Percentiles rank a stretch among this genome's conserved stretches.
These are phyloP conservation scores for Colletotrichum limetticola DNA, from an alignment of 2,329 filamentous ascomycete genomes.

Conservation along the genomic window DNA sequence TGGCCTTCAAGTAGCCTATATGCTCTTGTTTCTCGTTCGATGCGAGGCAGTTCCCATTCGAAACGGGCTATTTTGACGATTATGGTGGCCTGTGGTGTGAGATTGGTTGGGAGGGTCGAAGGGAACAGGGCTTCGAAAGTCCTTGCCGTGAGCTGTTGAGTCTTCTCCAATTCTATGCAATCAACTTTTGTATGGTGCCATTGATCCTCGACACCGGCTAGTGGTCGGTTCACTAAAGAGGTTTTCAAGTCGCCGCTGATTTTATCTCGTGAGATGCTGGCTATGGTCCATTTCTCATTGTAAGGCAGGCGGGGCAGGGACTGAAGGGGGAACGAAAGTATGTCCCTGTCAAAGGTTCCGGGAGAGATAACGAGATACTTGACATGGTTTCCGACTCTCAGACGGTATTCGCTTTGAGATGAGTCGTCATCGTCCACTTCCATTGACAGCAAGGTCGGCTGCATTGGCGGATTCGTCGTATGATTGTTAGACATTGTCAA, in stretches of 20 bases:
- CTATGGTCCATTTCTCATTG: constrained; percentile 41
- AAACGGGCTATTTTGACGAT: constrained; percentile 48
- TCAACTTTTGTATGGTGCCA: constrained; percentile 41
- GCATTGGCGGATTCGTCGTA: constrained; percentile 34
- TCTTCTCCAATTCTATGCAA: constrained; percentile 41
- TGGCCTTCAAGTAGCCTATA: constrained; percentile 42
- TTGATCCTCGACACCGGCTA: constrained; percentile 35
- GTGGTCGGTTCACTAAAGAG: constrained; percentile 38
- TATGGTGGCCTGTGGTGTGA: constrained; percentile 16
- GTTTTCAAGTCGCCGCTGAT: constrained; percentile 41
- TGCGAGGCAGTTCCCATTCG: constrained; percentile 45
- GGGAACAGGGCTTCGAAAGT: constrained; percentile 40
- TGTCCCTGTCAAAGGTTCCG: constrained; percentile 40
- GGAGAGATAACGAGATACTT: constrained; percentile 41
- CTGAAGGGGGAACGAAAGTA: constrained; percentile 39
- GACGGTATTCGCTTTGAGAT: constrained; percentile 39
- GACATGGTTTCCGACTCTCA: constrained; percentile 39
- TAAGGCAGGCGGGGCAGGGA: constrained; percentile 40
- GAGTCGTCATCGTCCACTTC: constrained; percentile 36
- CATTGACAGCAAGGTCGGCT: constrained; percentile 39
- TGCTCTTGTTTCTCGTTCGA: constrained; percentile 45
- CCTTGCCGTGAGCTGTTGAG: constrained; percentile 40
- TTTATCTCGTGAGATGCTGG: constrained; percentile 39
- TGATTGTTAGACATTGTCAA: constrained; percentile 34
- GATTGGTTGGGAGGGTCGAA: constrained; percentile 33